phyloP scores from a whole-genome alignment of 192 early-diverging fungal species.

The Thamnidium elegans region DNA sequence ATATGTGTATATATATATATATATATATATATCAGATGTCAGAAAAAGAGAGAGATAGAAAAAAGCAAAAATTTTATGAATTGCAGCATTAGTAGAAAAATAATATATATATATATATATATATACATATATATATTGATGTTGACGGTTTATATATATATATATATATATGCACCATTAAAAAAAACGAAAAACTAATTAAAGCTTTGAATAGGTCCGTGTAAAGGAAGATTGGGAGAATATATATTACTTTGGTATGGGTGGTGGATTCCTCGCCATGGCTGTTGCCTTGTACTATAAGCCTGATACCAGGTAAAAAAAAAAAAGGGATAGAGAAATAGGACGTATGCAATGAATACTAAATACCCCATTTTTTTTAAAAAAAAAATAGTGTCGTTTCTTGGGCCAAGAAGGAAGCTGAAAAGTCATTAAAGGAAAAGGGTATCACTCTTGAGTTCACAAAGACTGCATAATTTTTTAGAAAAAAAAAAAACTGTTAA shows the following conservation, averaged over 20 bases:
- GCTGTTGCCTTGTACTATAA: constrained; percentile 63
- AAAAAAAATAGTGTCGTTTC: constrained; percentile 53
- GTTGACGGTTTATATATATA: not conserved
- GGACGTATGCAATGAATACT: not conserved
- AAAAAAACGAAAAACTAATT: not conserved
- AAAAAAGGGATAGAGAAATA: not conserved
- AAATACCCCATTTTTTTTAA: constrained; percentile 8
- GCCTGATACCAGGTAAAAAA: constrained; percentile 75
- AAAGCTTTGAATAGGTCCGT: constrained; percentile 38
- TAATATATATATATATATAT: too few relatives aligned
- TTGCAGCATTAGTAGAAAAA: too few relatives aligned
- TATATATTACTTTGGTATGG: constrained; percentile 59
- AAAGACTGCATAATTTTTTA: constrained; percentile 39
- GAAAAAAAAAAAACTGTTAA: not conserved
- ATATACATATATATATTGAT: not conserved
- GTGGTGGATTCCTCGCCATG: constrained; percentile 55
- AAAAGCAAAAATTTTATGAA: too few relatives aligned
- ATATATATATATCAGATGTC: too few relatives aligned
- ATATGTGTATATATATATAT: too few relatives aligned
- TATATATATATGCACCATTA: not conserved
- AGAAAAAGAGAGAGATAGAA: not conserved
- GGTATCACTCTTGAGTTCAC: constrained; percentile 65
- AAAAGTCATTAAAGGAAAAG: constrained; percentile 68
- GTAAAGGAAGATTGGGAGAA: constrained; percentile 76
- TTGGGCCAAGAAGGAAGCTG: constrained; percentile 74